A percentile compares a stretch with the other conserved stretches of the same genome.
Conservation (phyloP, 768 basidiomycete genomes). For the Rhizopogon salebrosus region DNA sequence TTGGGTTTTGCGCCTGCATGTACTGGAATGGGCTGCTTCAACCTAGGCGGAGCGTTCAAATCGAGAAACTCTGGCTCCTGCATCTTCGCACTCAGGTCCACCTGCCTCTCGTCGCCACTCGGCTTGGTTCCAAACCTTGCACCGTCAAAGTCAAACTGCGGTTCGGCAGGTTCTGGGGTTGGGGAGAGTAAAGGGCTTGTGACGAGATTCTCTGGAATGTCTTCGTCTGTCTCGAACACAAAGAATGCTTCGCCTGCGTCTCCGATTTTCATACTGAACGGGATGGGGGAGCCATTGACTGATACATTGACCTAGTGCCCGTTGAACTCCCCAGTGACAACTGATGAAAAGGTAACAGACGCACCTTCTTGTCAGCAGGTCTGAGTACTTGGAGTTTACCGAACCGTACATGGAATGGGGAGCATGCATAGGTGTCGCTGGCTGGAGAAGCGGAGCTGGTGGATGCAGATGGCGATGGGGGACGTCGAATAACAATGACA, state of each 20-base stretch:
- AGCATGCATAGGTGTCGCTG: slow-evolving; percentile 70
- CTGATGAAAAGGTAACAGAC: slow-evolving; percentile 9
- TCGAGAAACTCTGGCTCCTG: slow-evolving; percentile 83
- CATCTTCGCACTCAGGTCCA: slow-evolving; percentile 11
- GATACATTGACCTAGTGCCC: slow-evolving; percentile 71
- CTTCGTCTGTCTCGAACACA: slow-evolving; percentile 93
- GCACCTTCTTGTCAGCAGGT: slow-evolving; percentile 89
- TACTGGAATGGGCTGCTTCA: slow-evolving; percentile 8
- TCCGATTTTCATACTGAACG: slow-evolving; percentile 97
- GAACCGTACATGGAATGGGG: slow-evolving; percentile 96
- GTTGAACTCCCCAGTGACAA: not conserved
- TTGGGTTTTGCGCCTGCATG: slow-evolving; percentile 12
- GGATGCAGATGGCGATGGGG: slow-evolving; percentile 12
- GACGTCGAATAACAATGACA: slow-evolving; percentile 89
- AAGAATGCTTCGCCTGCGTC: slow-evolving; percentile 99
- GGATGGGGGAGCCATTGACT: slow-evolving; percentile 81
- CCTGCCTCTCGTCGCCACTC: slow-evolving; percentile 14
- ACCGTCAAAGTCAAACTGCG: slow-evolving; percentile 21
- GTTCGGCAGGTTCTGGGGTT: slow-evolving; percentile 37
- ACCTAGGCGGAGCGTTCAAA: slow-evolving; percentile 47
- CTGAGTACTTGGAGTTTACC: slow-evolving; percentile 95
- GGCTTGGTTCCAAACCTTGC: slow-evolving; percentile 41
- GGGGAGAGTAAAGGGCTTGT: slow-evolving; percentile 87
- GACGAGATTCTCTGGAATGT: slow-evolving; percentile 88
- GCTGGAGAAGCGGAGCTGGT: slow-evolving; percentile 31